A percentile compares a stretch with the other conserved stretches of the same genome.
phyloP scores from a whole-genome alignment of 345 rosid genomes.

The Gossypium stocksii region DNA sequence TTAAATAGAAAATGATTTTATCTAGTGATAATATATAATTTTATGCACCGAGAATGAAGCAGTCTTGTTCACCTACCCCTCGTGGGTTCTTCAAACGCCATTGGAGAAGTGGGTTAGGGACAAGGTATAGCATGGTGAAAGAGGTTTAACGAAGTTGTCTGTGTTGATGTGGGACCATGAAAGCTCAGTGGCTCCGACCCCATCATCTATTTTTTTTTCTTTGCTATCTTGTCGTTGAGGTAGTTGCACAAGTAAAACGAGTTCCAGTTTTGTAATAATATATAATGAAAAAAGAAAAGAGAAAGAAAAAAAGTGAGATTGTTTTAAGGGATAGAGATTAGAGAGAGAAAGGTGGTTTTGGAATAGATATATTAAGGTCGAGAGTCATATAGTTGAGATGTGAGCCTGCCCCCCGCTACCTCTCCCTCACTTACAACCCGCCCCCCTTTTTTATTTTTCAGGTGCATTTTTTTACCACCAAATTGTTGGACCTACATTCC shows the following conservation, averaged over 20 bases:
- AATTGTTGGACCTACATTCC: background rate
- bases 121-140: background rate
- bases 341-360: background rate
- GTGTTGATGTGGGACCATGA: background rate
- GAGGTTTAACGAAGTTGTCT: background rate
- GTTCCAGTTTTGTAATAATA: background rate
- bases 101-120: background rate
- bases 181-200: slow-evolving; percentile 13
- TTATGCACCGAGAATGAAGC: too few species aligned
- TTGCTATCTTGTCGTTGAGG: slow-evolving; percentile 37
- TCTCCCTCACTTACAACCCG: too few species aligned
- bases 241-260: slow-evolving; percentile 50
- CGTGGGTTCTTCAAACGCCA: background rate
- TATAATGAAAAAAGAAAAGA: background rate
- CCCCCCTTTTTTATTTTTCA: too few species aligned
- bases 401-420: too few species aligned
- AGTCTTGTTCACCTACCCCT: too few species aligned
- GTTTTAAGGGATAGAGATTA: slow-evolving; percentile 23
- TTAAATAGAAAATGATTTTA: too few species aligned
- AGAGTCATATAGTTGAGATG: too few species aligned
- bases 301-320: slow-evolving; percentile 16
- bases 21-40: too few species aligned
- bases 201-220: slow-evolving; percentile 19
- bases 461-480: background rate
- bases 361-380: background rate